phyloP scores from a whole-genome alignment of 2,329 filamentous ascomycete species.

The Hypocreales sp. region DNA sequence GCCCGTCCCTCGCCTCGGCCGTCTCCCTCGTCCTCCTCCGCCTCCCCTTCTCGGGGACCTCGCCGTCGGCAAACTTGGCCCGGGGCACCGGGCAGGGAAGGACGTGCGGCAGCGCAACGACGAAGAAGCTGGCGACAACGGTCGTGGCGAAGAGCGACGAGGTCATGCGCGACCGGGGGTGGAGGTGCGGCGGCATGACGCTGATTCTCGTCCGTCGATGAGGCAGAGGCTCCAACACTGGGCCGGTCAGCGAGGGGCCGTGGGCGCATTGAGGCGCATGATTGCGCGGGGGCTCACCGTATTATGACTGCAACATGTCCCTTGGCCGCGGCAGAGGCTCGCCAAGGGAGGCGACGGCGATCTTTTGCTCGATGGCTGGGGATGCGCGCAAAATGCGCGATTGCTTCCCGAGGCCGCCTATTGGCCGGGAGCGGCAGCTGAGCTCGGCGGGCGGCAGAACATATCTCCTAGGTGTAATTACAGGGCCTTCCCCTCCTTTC shows the following conservation, averaged over 20 bases:
- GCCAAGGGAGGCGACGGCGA: neutral
- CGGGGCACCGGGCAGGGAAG: constrained; percentile 82
- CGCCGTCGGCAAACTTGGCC: constrained; percentile 57
- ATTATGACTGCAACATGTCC: constrained; percentile 7
- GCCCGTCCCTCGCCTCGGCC: constrained; percentile 24
- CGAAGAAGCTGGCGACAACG: constrained; percentile 74
- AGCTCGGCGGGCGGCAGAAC: too few species aligned
- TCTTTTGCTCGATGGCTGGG: neutral
- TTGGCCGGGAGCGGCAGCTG: too few species aligned
- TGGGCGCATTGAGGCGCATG: too few species aligned
- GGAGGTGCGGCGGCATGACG: constrained; percentile 82
- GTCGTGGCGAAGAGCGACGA: constrained; percentile 93
- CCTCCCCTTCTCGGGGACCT: constrained; percentile 29
- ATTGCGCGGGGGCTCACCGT: constrained; percentile 5
- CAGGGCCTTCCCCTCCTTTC: too few species aligned
- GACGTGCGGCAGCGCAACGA: constrained; percentile 79
- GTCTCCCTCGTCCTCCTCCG: constrained; percentile 26
- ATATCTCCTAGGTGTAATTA: too few species aligned
- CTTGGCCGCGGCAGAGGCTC: constrained; percentile 1
- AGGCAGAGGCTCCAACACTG: neutral
- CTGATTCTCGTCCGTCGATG: constrained; percentile 4
- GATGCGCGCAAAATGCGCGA: constrained; percentile 3
- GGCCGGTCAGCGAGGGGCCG: too few species aligned
- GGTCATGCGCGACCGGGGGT: constrained; percentile 86
- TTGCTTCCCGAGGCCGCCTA: too few species aligned